A percentile compares a stretch with the other conserved stretches of the same genome.
Conservation (phyloP, 2,329 filamentous ascomycete genomes). For the Exophiala calicioides region DNA sequence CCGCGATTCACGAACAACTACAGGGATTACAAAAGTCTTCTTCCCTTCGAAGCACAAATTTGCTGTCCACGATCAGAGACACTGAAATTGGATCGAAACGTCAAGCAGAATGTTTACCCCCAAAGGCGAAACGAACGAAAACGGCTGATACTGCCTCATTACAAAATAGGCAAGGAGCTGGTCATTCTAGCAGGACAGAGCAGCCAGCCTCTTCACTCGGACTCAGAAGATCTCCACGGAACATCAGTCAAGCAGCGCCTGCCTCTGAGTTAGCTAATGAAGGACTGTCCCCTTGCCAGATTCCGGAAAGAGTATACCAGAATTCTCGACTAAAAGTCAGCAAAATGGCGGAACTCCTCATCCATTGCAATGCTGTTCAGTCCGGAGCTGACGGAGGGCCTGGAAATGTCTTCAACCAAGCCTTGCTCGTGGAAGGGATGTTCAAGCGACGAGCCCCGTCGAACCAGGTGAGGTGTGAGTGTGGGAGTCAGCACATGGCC, state of each 20-base stretch:
- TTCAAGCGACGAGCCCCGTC: conserved; percentile 10
- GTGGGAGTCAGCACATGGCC: conserved; percentile 8
- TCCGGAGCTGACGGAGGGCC: not conserved
- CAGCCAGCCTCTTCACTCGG: no score
- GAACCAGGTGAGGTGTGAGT: conserved; percentile 18
- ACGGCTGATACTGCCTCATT: not conserved
- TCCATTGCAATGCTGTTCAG: conserved; percentile 20
- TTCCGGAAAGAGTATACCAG: no score
- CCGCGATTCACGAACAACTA: conserved; percentile 25
- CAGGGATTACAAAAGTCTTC: conserved; percentile 28
- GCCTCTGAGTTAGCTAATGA: no score
- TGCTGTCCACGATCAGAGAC: conserved; percentile 23
- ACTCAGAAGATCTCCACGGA: no score
- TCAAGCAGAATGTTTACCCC: not conserved
- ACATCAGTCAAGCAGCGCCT: not conserved
- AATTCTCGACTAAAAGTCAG: not conserved
- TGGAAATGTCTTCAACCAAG: conserved; percentile 13
- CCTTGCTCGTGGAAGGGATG: conserved; percentile 9
- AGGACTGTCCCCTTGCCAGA: no score
- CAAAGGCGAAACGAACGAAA: conserved; percentile 10
- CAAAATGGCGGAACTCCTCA: conserved; percentile 20
- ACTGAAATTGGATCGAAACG: conserved; percentile 13
- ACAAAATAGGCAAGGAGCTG: not conserved
- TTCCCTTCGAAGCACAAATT: conserved; percentile 18
- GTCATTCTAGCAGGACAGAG: no score